Evolutionary conservation across 108 stramenopile species (phyloP), one percentile per base, ranked within the genome.

Genomic region (Nitzschia putrida): DNA sequence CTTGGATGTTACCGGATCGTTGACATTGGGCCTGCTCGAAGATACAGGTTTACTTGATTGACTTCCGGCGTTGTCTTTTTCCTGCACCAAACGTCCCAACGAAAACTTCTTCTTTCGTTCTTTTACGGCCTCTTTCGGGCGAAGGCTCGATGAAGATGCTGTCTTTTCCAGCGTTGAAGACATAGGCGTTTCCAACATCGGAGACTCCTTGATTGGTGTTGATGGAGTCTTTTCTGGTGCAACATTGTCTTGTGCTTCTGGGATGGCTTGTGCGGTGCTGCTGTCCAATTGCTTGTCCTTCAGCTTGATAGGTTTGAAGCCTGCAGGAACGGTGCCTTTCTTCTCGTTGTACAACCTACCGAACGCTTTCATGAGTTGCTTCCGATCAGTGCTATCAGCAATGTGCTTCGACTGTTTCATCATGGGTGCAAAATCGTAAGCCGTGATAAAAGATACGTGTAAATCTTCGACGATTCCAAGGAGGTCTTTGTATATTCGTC

Each of bases 401-500:
- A 79, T 50, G 7, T 34, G 40, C 49, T 77, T 82, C 16, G 73
- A 68, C 7, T 44, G 61, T 51, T 82, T 82, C 69, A 82, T 57
- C 2, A 77, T 59, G 29, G 55, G 20, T 16, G 53, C 11, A 39
- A 77, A 66, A 11, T 57, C 66, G 38, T 75, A 75, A 18, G 20
- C 71, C 24, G 43, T 43, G 22, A 78, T 68, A 41, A 78, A 71
- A 12, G 77, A 38, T 6, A 57, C 71, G 38, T 64, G 54, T 37
- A 78, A 66, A 0, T 54, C 37, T 38, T 64, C 34, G 24, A 72
- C 71, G 21, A 9, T 8, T 14, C 24, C 16, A 3, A 68, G 44
- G 16, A 78, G 65, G 24, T 59, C 57, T 12, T 45, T 42, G 26
- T 61, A 64, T 9, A 78, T 59, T 50, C 55, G 24, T 8, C 18